Evolutionary conservation across 1,139 yeast genomes (phyloP).

Genomic region (Hyphopichia pseudoburtonii): DNA sequence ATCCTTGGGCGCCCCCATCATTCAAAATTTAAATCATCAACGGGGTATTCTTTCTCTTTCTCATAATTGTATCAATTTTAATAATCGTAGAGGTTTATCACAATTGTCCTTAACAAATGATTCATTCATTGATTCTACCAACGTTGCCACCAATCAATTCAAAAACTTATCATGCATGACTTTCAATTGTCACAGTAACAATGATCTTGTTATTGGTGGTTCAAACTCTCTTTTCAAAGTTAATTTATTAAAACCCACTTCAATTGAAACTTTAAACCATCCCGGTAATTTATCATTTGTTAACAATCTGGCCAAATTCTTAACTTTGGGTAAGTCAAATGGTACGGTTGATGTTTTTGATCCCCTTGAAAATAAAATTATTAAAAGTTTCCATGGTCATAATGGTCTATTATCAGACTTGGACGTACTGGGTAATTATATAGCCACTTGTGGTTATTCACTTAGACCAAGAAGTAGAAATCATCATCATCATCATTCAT

Average conservation of each 20-base stretch:
- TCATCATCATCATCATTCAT: constrained; percentile 7
- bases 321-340: constrained; percentile 64
- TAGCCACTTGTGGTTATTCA: constrained; percentile 83
- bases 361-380: constrained; percentile 52
- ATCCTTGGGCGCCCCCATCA: constrained; percentile 38
- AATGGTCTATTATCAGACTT: constrained; percentile 74
- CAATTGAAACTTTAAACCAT: constrained; percentile 20
- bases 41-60: constrained; percentile 63
- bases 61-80: constrained; percentile 50
- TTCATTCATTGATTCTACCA: constrained; percentile 24
- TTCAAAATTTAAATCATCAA: constrained; percentile 52
- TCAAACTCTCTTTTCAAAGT: constrained; percentile 48
- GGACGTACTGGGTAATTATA: constrained; percentile 71
- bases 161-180: constrained; percentile 38
- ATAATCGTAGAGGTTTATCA: constrained; percentile 58
- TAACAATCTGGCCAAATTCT: constrained; percentile 34
- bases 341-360: constrained; percentile 83
- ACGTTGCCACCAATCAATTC: constrained; percentile 31
- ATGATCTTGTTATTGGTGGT: constrained; percentile 40
- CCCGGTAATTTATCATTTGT: constrained; percentile 35
- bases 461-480: constrained; percentile 34
- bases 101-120: constrained; percentile 34
- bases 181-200: constrained; percentile 30
- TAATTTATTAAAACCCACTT: constrained; percentile 58
- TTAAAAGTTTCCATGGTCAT: constrained; percentile 70